A percentile compares a stretch with the other conserved stretches of the same genome.
These are phyloP conservation scores for Calocybe indica DNA, from an alignment of 768 basidiomycete species.

Conservation along the genomic window DNA sequence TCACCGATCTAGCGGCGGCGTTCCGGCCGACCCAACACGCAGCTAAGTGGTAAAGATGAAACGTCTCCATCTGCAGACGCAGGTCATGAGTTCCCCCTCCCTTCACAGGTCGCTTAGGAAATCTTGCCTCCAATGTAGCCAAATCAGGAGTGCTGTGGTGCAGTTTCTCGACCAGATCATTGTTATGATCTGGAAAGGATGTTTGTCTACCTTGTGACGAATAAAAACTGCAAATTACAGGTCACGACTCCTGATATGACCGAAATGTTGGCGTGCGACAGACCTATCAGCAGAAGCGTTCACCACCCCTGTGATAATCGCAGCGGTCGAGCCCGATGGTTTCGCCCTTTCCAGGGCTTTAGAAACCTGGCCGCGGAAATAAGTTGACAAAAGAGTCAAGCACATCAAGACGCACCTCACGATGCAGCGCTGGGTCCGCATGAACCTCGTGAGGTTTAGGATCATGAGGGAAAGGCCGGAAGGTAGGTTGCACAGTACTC, in stretches of 20 bases:
- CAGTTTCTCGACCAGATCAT: conserved; percentile 52
- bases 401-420: conserved; percentile 32
- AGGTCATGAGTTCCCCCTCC: too few species aligned
- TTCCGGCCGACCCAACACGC: conserved; percentile 51
- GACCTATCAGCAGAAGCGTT: conserved; percentile 86
- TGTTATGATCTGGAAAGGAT: conserved; percentile 73
- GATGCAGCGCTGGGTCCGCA: conserved; percentile 52
- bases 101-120: background rate
- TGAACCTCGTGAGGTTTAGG: conserved; percentile 34
- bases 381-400: conserved; percentile 1
- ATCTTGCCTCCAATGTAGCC: conserved; percentile 64
- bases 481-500: conserved; percentile 12
- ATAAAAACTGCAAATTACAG: conserved; percentile 54
- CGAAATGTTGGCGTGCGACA: conserved; percentile 4
- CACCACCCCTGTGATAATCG: conserved; percentile 39
- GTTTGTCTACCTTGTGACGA: conserved; percentile 83
- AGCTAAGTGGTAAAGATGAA: conserved; percentile 77
- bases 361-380: conserved; percentile 32
- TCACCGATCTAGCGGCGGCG: conserved; percentile 12
- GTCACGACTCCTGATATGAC: background rate
- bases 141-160: conserved; percentile 44
- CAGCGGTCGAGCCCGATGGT: conserved; percentile 27
- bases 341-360: conserved; percentile 38
- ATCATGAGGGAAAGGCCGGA: conserved; percentile 4
- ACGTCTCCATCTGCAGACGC: conserved; percentile 70